These are phyloP conservation scores for Tillandsia leiboldiana DNA, from an alignment of 176 grass and related monocot genomes.

Conservation along the genomic window DNA sequence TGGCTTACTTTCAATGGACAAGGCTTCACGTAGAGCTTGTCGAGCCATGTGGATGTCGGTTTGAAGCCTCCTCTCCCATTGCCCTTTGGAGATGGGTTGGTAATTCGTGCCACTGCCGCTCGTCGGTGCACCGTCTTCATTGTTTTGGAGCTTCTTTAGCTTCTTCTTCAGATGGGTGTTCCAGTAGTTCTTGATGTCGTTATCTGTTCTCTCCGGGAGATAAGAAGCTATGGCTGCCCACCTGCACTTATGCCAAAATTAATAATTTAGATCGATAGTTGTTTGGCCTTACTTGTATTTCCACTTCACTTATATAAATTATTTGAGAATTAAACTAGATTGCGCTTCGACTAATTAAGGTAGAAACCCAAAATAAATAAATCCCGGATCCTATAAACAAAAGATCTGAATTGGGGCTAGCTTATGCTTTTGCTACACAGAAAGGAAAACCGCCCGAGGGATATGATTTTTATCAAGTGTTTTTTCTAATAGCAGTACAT, in stretches of 20 bases:
- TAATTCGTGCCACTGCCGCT: background rate
- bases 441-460: too few relatives aligned
- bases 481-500: too few relatives aligned
- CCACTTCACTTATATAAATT: background rate
- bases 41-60: slow-evolving; percentile 89
- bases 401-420: too few relatives aligned
- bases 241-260: slow-evolving; percentile 17
- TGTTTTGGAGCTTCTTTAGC: slow-evolving; percentile 54
- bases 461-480: too few relatives aligned
- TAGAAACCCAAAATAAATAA: too few relatives aligned
- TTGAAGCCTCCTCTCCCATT: slow-evolving; percentile 85
- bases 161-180: slow-evolving; percentile 97
- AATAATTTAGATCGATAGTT: background rate
- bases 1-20: slow-evolving; percentile 43
- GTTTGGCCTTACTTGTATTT: background rate
- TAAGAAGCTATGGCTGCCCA: slow-evolving; percentile 95
- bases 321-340: too few relatives aligned
- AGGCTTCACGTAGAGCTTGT: slow-evolving; percentile 71
- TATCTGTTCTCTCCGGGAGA: slow-evolving; percentile 91
- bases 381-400: too few relatives aligned
- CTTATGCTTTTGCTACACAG: too few relatives aligned
- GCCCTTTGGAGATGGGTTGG: slow-evolving; percentile 47
- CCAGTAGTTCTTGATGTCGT: slow-evolving; percentile 99
- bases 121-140: slow-evolving; percentile 5
- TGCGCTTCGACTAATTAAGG: too few relatives aligned